Evolutionary conservation across 2,329 filamentous ascomycete genomes (phyloP).

Genomic region (Thelonectria rubi): DNA sequence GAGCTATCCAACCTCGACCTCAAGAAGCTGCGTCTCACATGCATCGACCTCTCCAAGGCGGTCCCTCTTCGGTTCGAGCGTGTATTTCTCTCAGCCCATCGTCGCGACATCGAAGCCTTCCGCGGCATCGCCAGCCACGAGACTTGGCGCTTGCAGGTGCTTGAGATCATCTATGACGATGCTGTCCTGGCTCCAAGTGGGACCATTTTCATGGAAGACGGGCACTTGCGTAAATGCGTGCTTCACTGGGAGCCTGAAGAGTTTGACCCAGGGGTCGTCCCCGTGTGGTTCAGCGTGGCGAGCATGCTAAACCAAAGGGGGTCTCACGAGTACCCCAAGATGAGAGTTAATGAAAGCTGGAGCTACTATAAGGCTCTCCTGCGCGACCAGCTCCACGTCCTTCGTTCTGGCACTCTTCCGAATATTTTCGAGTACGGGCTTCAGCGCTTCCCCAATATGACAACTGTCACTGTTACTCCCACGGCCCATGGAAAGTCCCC

Average conservation of each 20-base stretch:
- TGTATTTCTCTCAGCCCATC: conserved; percentile 1
- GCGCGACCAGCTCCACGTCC: conserved; percentile 46
- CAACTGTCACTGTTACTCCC: conserved; percentile 50
- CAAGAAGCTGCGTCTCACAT: background rate
- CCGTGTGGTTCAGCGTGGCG: background rate
- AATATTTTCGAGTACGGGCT: conserved; percentile 47
- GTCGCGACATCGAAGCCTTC: background rate
- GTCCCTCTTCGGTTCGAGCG: background rate
- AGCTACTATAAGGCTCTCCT: conserved; percentile 46
- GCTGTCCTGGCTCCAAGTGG: background rate
- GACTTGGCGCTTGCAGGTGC: background rate
- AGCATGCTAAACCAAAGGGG: background rate
- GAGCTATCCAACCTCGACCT: background rate
- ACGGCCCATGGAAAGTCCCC: conserved; percentile 50
- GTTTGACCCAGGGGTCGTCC: background rate
- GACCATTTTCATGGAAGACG: background rate
- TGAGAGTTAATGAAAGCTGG: conserved; percentile 28
- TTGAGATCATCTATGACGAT: conserved; percentile 6
- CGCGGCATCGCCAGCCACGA: background rate
- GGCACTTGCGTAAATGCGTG: background rate
- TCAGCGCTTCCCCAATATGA: conserved; percentile 47
- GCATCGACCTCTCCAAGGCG: background rate
- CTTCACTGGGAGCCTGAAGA: background rate
- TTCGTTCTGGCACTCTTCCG: conserved; percentile 41
- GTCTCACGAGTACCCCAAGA: background rate